Evolutionary conservation across 2,329 filamentous ascomycete species (phyloP), one percentile per base, ranked within the genome.

Genomic region (Fusarium metavorans): DNA sequence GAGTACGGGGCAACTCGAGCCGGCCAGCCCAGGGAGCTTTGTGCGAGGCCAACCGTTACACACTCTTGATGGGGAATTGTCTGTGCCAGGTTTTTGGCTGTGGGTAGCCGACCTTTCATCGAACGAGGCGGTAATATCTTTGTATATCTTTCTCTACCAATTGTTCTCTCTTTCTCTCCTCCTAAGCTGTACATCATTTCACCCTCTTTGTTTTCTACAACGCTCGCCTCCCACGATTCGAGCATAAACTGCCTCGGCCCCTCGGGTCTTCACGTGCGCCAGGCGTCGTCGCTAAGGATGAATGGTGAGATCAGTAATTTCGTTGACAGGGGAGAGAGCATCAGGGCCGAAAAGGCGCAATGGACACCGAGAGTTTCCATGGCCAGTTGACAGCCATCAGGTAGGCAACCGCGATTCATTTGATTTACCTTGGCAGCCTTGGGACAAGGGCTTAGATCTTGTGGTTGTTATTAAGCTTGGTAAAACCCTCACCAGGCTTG

Each of bases 1-100:
- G 48, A 52, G 48, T 52, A 13, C 34, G 25, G 62, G 72, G 65
- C 45, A 74, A 74, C 35, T 72, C 30, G 59, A 75, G 58, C 72
- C 72, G 68, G 50, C 14, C 18, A 41, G 14, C 59, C 27, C 37
- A 52, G 20, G 41, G 67, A 27, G 41, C 43, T 25, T 45, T 45
- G 60, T 62, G 30, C 32, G 18, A 61, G 16, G 35, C 13, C 30
- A 32, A 30, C 10, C 6, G 72, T 67, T 39, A 11, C 50, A 70
- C 69, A 14, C 16, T 25, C 61, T 25, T 37, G 20, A 18, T 48
- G 23, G 13, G 11, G 32, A 45, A 30, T 37, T 35, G 27, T 20
- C 45, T 50, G 56, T 61, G 23, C 14, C 20, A 64, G 50, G 20
- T 11, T 32, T 41, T 30, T 5, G 14, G 3, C 68, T 67, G 66